Percentiles rank a stretch among this genome's conserved stretches.
phyloP scores from a whole-genome alignment of 768 basidiomycete genomes.

The Lactarius sp. region DNA sequence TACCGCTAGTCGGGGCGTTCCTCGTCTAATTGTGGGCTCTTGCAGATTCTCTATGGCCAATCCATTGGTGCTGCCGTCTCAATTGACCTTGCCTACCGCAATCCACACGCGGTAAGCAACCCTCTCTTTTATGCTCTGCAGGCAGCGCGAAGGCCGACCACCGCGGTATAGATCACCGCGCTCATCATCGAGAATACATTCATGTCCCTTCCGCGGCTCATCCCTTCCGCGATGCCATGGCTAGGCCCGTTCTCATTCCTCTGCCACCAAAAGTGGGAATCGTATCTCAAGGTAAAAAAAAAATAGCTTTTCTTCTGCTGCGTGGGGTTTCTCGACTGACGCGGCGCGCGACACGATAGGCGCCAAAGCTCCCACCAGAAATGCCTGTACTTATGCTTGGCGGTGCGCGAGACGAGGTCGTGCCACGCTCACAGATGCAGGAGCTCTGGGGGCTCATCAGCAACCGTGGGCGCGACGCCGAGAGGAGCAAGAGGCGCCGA shows the following conservation, averaged over 20 bases:
- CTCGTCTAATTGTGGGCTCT: background rate
- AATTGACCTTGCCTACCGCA: constrained; percentile 79
- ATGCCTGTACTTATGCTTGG: constrained; percentile 82
- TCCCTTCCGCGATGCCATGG: constrained; percentile 75
- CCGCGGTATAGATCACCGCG: constrained; percentile 54
- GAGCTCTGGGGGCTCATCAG: constrained; percentile 60
- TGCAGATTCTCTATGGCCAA: constrained; percentile 75
- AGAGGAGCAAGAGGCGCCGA: background rate
- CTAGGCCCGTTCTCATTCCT: constrained; percentile 72
- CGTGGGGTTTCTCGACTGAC: constrained; percentile 23
- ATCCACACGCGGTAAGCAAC: constrained; percentile 54
- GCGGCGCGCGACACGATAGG: background rate
- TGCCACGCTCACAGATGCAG: constrained; percentile 73
- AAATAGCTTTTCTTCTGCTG: constrained; percentile 33
- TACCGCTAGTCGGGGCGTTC: too few relatives aligned
- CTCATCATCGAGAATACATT: constrained; percentile 94
- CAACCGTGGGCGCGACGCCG: constrained; percentile 18
- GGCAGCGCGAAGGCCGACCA: background rate
- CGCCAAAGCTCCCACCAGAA: constrained; percentile 49
- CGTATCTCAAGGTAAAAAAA: constrained; percentile 45
- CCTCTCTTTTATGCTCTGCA: background rate
- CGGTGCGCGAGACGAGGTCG: constrained; percentile 65
- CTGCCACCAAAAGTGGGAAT: constrained; percentile 88
- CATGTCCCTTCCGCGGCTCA: constrained; percentile 71
- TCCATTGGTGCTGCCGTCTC: constrained; percentile 92